phyloP scores from a whole-genome alignment of 1,139 yeast species.

The Saccharomyces hybrid region DNA sequence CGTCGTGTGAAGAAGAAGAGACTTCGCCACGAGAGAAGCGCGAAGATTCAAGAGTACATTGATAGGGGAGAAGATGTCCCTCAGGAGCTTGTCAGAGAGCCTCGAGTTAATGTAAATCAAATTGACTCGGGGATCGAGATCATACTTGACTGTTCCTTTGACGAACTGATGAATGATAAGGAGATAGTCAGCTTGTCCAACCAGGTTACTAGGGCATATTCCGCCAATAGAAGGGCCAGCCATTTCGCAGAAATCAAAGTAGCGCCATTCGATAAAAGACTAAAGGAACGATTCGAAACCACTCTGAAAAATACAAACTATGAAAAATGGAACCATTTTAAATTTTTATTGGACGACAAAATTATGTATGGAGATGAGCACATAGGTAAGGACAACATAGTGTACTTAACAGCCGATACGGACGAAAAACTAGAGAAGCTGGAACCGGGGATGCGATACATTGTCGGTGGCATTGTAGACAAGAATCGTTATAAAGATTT shows the following conservation, averaged over 20 bases:
- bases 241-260: conserved; percentile 55
- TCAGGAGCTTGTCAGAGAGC: conserved; percentile 28
- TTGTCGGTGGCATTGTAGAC: conserved; percentile 94
- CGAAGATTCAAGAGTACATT: conserved; percentile 31
- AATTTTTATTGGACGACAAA: conserved; percentile 36
- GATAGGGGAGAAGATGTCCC: conserved; percentile 36
- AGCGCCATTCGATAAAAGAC: conserved; percentile 58
- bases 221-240: conserved; percentile 60
- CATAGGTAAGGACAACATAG: conserved; percentile 34
- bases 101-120: conserved; percentile 39
- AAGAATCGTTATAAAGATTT: conserved; percentile 82
- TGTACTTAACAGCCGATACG: conserved; percentile 85
- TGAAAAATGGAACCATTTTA: conserved; percentile 58
- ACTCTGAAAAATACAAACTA: conserved; percentile 50
- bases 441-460: conserved; percentile 64
- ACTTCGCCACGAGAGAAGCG: conserved; percentile 32
- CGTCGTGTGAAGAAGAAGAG: conserved; percentile 50
- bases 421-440: conserved; percentile 56
- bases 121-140: conserved; percentile 44
- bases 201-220: conserved; percentile 77
- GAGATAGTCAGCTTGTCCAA: conserved; percentile 73
- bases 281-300: conserved; percentile 61
- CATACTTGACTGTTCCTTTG: conserved; percentile 83
- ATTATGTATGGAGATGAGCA: conserved; percentile 1
- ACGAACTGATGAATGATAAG: conserved; percentile 74